These are phyloP conservation scores for Acanthamoeba castellanii DNA, from an alignment of 208 protist genomes.

Conservation along the genomic window DNA sequence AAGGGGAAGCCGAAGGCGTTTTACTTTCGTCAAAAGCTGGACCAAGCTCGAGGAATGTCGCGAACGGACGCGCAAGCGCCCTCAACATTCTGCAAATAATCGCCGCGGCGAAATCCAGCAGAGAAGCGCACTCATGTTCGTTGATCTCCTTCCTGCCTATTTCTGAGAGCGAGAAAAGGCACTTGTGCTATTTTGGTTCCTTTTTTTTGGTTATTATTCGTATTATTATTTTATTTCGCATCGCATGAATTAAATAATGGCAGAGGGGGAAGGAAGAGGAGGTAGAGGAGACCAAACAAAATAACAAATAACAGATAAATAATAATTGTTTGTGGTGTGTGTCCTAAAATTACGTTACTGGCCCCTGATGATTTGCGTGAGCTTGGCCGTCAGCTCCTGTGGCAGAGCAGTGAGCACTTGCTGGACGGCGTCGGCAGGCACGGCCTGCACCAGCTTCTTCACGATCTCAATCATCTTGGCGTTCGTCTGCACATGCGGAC, in stretches of 20 bases:
- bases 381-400: neutral
- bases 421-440: constrained; percentile 17
- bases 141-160: neutral
- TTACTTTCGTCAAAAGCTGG: too few relatives aligned
- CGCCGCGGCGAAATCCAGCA: too few relatives aligned
- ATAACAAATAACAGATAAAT: neutral
- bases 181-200: neutral
- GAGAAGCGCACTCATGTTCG: too few relatives aligned
- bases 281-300: neutral
- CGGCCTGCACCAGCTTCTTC: constrained; percentile 17
- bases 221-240: constrained; percentile 20
- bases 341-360: neutral
- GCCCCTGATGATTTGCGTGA: neutral
- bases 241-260: constrained; percentile 33
- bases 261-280: neutral
- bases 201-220: neutral
- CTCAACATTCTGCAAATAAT: neutral
- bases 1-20: neutral
- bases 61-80: too few relatives aligned
- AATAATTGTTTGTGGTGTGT: neutral
- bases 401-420: neutral
- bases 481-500: neutral
- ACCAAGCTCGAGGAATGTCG: too few relatives aligned
- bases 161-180: neutral
- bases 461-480: constrained; percentile 19